Percentiles rank a stretch among this genome's conserved stretches.
Evolutionary conservation across 306 rosid species (phyloP).

Genomic region (Purshia tridentata): DNA sequence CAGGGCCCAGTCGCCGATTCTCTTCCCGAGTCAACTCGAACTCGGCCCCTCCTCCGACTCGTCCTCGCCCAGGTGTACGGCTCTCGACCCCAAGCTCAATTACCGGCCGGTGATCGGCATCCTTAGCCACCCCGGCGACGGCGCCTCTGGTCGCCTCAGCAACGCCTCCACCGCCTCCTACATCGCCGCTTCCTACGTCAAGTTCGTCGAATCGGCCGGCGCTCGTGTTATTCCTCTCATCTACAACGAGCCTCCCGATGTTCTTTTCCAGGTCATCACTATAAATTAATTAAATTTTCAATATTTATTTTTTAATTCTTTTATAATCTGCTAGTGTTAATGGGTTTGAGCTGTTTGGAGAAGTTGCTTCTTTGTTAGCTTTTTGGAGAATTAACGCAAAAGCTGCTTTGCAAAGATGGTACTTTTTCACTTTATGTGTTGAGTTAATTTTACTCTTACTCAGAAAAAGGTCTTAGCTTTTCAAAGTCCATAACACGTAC

Average conservation of each 20-base stretch:
- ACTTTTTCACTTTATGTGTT: neutral
- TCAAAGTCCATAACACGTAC: neutral
- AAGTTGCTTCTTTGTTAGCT: neutral
- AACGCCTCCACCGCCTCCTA: conserved; percentile 59
- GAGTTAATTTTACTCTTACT: neutral
- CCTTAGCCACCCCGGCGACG: conserved; percentile 80
- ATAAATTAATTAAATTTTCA: neutral
- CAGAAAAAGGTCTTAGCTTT: neutral
- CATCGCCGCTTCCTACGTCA: conserved; percentile 87
- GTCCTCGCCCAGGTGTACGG: conserved; percentile 35
- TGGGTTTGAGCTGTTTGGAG: neutral
- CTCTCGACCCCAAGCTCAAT: conserved; percentile 46
- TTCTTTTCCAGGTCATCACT: conserved; percentile 50
- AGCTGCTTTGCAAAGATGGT: neutral
- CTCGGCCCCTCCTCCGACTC: conserved; percentile 30
- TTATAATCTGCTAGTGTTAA: neutral
- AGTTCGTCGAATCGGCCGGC: conserved; percentile 78
- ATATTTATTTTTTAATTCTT: neutral
- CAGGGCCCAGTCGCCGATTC: conserved; percentile 31
- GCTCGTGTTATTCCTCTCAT: conserved; percentile 86
- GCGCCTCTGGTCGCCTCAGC: conserved; percentile 66
- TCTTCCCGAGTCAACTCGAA: conserved; percentile 52
- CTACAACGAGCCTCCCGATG: conserved; percentile 57
- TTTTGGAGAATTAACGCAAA: neutral
- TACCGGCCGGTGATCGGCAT: conserved; percentile 83